Evolutionary conservation across 192 early-diverging fungal species (phyloP).

Genomic region (Obelidium mucronatum): DNA sequence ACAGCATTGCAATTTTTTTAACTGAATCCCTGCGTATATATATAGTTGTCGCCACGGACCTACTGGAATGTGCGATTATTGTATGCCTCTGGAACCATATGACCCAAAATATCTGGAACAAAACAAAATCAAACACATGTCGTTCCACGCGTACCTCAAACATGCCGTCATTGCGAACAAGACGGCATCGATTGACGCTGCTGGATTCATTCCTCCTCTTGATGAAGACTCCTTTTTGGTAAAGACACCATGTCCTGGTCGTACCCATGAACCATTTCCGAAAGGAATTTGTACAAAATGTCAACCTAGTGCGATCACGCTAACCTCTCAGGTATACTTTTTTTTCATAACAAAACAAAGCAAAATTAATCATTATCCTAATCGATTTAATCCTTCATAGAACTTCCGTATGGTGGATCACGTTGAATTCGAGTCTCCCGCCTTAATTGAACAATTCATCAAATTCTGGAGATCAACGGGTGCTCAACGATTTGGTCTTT

Average conservation of each 20-base stretch:
- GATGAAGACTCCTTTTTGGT: conserved; percentile 87
- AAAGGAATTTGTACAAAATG: conserved; percentile 97
- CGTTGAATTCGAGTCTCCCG: conserved; percentile 87
- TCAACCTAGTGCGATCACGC: conserved; percentile 90
- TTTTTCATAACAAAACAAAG: conserved; percentile 5
- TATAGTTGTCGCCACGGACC: conserved; percentile 78
- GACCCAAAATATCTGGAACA: conserved; percentile 86
- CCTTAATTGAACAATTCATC: conserved; percentile 85
- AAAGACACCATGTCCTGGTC: conserved; percentile 74
- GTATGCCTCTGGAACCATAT: conserved; percentile 91
- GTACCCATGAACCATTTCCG: conserved; percentile 89
- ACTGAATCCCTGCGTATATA: neutral
- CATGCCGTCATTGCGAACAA: conserved; percentile 74
- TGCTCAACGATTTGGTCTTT: conserved; percentile 89
- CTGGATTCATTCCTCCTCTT: conserved; percentile 75
- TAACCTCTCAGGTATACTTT: conserved; percentile 73
- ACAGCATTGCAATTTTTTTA: neutral
- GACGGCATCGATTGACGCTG: conserved; percentile 48
- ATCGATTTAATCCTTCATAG: too few species aligned
- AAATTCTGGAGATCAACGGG: conserved; percentile 87
- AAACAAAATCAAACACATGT: conserved; percentile 97
- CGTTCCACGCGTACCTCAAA: conserved; percentile 90
- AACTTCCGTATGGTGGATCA: conserved; percentile 96
- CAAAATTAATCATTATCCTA: too few species aligned
- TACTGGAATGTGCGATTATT: conserved; percentile 93